Percentiles rank a stretch among this genome's conserved stretches.
phyloP scores from a whole-genome alignment of 2,329 filamentous ascomycete species.

The Cladosporium sp. region DNA sequence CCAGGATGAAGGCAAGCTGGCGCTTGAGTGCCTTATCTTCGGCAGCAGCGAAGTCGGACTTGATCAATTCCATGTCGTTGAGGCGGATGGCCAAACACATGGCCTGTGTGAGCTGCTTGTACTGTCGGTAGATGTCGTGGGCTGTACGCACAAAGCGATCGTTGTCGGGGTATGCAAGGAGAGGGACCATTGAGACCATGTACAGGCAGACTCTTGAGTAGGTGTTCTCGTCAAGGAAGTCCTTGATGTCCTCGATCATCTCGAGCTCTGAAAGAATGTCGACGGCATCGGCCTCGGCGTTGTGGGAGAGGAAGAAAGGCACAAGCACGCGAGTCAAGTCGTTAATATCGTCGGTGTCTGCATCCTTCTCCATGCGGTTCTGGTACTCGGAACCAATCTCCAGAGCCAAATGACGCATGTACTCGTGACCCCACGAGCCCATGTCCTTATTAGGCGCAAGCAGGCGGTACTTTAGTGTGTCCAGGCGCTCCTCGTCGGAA shows the following conservation, averaged over 20 bases:
- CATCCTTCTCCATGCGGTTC: slow-evolving; percentile 81
- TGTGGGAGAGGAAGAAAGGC: slow-evolving; percentile 93
- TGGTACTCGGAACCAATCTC: slow-evolving; percentile 95
- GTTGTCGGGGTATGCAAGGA: slow-evolving; percentile 96
- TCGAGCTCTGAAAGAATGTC: slow-evolving; percentile 96
- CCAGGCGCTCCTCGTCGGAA: slow-evolving; percentile 83
- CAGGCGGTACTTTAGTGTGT: slow-evolving; percentile 93
- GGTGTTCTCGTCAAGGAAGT: slow-evolving; percentile 90
- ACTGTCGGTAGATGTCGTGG: slow-evolving; percentile 89
- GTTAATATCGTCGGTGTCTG: slow-evolving; percentile 78
- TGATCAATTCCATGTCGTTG: slow-evolving; percentile 78
- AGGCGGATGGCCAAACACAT: slow-evolving; percentile 92
- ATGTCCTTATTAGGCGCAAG: slow-evolving; percentile 89
- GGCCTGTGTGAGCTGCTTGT: slow-evolving; percentile 90
- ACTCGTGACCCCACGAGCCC: slow-evolving; percentile 97
- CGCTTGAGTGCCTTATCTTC: slow-evolving; percentile 81
- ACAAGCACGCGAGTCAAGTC: slow-evolving; percentile 82
- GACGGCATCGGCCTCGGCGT: slow-evolving; percentile 96
- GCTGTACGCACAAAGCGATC: slow-evolving; percentile 91
- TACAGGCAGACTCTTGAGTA: slow-evolving; percentile 93
- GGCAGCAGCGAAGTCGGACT: slow-evolving; percentile 76
- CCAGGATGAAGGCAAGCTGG: slow-evolving; percentile 91
- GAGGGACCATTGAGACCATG: slow-evolving; percentile 98
- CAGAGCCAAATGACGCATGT: slow-evolving; percentile 89
- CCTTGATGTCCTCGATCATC: slow-evolving; percentile 88